Percentiles rank a stretch among this genome's conserved stretches.
phyloP scores from a whole-genome alignment of 2,329 filamentous ascomycete species.

The Parastagonospora avenae region DNA sequence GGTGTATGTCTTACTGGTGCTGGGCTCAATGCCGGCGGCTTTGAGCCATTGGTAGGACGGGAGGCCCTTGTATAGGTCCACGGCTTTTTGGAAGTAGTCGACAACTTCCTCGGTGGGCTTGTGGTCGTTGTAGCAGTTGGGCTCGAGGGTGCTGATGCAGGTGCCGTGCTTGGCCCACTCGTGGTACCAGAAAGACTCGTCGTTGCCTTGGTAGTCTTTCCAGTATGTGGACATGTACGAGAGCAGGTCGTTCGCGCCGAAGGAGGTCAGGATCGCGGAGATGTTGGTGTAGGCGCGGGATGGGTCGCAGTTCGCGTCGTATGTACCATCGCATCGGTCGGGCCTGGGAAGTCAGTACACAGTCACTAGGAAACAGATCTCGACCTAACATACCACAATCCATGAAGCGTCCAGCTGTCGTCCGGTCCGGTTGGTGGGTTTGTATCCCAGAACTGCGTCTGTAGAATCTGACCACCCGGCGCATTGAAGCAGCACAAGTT shows the following conservation, averaged over 20 bases:
- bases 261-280: constrained; percentile 62
- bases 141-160: constrained; percentile 71
- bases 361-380: background rate
- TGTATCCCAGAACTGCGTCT: constrained; percentile 81
- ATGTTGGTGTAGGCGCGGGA: constrained; percentile 69
- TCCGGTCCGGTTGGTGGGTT: constrained; percentile 66
- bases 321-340: constrained; percentile 69
- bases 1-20: constrained; percentile 62
- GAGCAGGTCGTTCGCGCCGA: constrained; percentile 62
- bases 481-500: constrained; percentile 77
- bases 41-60: constrained; percentile 68
- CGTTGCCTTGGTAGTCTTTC: constrained; percentile 69
- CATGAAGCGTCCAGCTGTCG: constrained; percentile 77
- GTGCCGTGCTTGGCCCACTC: constrained; percentile 77
- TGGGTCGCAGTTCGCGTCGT: constrained; percentile 68
- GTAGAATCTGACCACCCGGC: constrained; percentile 71
- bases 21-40: constrained; percentile 65
- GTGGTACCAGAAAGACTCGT: constrained; percentile 71
- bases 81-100: constrained; percentile 71
- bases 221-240: constrained; percentile 73
- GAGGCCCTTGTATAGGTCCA: constrained; percentile 68
- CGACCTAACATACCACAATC: constrained; percentile 60
- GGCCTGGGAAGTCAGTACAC: constrained; percentile 39
- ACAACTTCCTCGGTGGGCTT: constrained; percentile 66
- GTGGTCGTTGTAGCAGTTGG: constrained; percentile 66